Base-by-base conservation (phyloP, 2,329 filamentous ascomycete genomes). In the Zymoseptoria tritici region DNA sequence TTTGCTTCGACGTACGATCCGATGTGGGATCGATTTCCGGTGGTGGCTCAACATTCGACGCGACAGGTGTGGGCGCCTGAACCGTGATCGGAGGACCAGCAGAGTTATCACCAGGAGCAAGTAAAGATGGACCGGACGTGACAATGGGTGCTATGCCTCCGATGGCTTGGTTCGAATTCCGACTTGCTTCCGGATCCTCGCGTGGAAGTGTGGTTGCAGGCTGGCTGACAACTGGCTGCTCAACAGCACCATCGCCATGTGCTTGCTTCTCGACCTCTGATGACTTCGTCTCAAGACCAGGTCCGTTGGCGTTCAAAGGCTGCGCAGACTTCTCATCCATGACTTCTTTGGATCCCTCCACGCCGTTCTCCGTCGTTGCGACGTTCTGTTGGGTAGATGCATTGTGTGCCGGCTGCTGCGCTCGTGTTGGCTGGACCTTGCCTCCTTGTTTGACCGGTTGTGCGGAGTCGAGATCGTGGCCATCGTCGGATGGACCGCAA, bases 401-500 rank as follows among this genome's bases (percentile, higher is more conserved):
- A 83, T 71, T 81, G 55, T 65, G 85, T 36, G 84, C 67, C 21
- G 73, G 74, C 55, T 65, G 65, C 53, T 69, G 64, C 20, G 66
- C 63, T 54, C 74, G 73, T 13, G 68, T 67, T 7, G 75, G 68
- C 51, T 74, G 74, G 20, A 73, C 62, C 57, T 72, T 74, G 56
- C 69, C 71, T 20, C 73, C 69, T 55, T 75, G 74, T 67, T 78
- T 79, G 20, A 74, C 72, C 49, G 77, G 75, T 62, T 78, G 75
- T 24, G 73, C 77, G 49, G 83, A 80, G 60, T 83, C 78, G 53
- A 83, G 80, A 54, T 83, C 74, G 5, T 83, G 81, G 16, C 81
- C 80, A 64, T 83, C 80, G 63, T 87, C 85, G 55, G 85, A 84
- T 49, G 84, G 80, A 58, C 79, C 80, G 72, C 87, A 90, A 76